phyloP scores from a whole-genome alignment of 1,139 yeast genomes.

The Lodderomyces margitis region DNA sequence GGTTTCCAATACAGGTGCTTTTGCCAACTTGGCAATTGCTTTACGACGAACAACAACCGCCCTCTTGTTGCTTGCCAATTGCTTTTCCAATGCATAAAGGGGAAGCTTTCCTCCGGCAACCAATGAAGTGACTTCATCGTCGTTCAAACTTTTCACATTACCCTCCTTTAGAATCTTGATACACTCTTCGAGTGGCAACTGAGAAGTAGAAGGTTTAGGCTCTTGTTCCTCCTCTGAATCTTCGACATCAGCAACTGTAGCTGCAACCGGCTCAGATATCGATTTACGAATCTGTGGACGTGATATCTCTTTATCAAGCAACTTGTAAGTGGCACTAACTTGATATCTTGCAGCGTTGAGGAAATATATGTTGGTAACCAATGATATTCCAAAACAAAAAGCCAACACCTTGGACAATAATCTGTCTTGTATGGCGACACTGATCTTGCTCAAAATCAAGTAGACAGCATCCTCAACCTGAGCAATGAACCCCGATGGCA shows the following conservation, averaged over 20 bases:
- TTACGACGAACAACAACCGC: slow-evolving; percentile 93
- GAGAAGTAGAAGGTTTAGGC: slow-evolving; percentile 23
- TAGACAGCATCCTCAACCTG: slow-evolving; percentile 65
- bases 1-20: slow-evolving; percentile 75
- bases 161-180: slow-evolving; percentile 68
- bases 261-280: slow-evolving; percentile 7
- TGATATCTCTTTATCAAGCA: slow-evolving; percentile 41
- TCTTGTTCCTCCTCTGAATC: slow-evolving; percentile 22
- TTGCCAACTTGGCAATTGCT: slow-evolving; percentile 79
- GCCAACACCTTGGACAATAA: slow-evolving; percentile 76
- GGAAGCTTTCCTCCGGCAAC: slow-evolving; percentile 81
- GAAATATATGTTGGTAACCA: slow-evolving; percentile 79
- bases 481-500: slow-evolving; percentile 63
- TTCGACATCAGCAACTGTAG: slow-evolving; percentile 12
- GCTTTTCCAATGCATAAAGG: slow-evolving; percentile 89
- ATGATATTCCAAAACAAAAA: slow-evolving; percentile 69
- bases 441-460: slow-evolving; percentile 53
- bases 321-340: slow-evolving; percentile 38
- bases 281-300: slow-evolving; percentile 22
- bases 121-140: slow-evolving; percentile 72
- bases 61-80: slow-evolving; percentile 79
- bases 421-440: slow-evolving; percentile 78
- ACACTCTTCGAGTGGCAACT: slow-evolving; percentile 59
- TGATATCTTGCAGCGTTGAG: slow-evolving; percentile 73
- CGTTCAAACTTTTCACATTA: slow-evolving; percentile 57